phyloP scores from a whole-genome alignment of 306 rosid species.

The Cicer arietinum region DNA sequence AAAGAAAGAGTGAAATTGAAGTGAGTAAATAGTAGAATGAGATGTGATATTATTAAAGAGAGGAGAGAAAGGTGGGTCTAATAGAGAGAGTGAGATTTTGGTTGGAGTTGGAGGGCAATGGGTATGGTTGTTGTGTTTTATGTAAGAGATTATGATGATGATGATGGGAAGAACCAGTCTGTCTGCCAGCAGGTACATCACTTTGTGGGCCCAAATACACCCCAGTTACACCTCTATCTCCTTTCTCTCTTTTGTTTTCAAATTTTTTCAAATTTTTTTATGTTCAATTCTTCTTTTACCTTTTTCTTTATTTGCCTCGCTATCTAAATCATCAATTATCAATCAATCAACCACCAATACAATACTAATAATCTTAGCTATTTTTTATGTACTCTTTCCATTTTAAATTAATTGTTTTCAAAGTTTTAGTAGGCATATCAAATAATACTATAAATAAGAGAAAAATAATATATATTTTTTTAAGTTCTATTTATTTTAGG shows the following conservation, averaged over 20 bases:
- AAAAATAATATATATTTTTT: no score
- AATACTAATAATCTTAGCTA: no score
- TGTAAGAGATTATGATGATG: constrained; percentile 20
- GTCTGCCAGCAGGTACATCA: constrained; percentile 61
- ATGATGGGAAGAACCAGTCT: constrained; percentile 59
- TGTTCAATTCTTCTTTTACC: not conserved
- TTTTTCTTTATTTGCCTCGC: not conserved
- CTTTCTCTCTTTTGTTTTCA: not conserved
- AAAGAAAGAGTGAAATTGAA: not conserved
- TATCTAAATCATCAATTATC: no score
- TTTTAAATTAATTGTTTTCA: no score
- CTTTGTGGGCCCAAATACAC: constrained; percentile 44
- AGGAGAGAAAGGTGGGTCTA: not conserved
- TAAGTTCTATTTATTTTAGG: no score
- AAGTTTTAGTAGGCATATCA: no score
- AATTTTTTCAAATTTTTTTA: not conserved
- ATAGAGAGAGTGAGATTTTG: not conserved
- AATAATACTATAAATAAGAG: no score
- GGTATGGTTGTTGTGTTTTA: constrained; percentile 6
- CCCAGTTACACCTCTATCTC: constrained; percentile 27
- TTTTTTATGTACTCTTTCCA: no score
- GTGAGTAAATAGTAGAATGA: no score
- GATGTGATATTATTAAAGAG: not conserved
- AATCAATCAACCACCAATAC: no score
- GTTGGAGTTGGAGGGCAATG: not conserved